These are phyloP conservation scores for Discostella pseudostelligera DNA, from an alignment of 108 stramenopile species.

Conservation along the genomic window DNA sequence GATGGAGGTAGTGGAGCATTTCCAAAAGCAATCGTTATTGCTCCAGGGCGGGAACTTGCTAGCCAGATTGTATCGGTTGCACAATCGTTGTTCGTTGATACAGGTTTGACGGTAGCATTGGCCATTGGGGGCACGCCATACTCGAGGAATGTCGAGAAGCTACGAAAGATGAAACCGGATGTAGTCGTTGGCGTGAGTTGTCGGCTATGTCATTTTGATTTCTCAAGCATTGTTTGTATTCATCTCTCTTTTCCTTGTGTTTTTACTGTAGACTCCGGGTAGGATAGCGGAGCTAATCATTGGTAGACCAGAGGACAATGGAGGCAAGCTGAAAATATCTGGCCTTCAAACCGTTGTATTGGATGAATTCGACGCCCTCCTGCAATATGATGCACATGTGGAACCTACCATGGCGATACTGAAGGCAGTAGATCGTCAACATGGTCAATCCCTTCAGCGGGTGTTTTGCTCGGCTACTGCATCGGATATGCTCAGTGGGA, in stretches of 20 bases:
- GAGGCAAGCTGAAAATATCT: slow-evolving; percentile 66
- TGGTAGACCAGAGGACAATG: slow-evolving; percentile 74
- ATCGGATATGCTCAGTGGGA: slow-evolving; percentile 48
- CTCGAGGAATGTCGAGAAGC: slow-evolving; percentile 64
- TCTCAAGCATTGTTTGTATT: not conserved
- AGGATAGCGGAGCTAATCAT: slow-evolving; percentile 82
- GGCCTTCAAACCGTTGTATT: slow-evolving; percentile 66
- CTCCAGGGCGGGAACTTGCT: slow-evolving; percentile 84
- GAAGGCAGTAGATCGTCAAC: slow-evolving; percentile 58
- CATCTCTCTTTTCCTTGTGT: not conserved
- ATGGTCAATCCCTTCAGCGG: slow-evolving; percentile 54
- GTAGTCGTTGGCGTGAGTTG: slow-evolving; percentile 64
- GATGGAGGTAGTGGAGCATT: slow-evolving; percentile 20
- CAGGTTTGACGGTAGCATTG: slow-evolving; percentile 58
- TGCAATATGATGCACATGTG: slow-evolving; percentile 74
- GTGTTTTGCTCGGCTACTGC: slow-evolving; percentile 86
- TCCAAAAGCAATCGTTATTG: slow-evolving; percentile 68
- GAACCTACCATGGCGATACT: slow-evolving; percentile 79
- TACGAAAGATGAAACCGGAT: slow-evolving; percentile 74
- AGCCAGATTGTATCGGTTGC: slow-evolving; percentile 84
- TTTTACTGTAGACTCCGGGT: slow-evolving; percentile 61
- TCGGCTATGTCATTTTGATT: not conserved
- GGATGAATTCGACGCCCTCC: slow-evolving; percentile 89
- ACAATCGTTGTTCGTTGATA: slow-evolving; percentile 58
- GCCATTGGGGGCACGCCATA: slow-evolving; percentile 85